Conservation (phyloP, 805 yeast species). For the Starmerella gropengiesseri region DNA sequence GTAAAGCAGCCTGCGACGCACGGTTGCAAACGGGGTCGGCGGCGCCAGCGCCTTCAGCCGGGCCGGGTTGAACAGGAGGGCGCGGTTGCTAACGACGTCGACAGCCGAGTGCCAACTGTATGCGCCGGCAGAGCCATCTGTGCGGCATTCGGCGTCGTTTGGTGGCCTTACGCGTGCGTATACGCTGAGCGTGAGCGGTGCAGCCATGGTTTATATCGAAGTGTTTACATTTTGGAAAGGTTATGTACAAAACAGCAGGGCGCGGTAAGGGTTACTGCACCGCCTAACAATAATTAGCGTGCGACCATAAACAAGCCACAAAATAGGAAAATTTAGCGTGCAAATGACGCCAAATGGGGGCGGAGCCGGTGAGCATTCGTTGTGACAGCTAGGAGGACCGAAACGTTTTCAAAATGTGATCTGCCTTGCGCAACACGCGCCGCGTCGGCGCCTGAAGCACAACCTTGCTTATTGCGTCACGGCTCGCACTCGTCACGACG, state of each 20-base stretch:
- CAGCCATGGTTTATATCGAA: background rate
- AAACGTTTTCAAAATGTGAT: background rate
- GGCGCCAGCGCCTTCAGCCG: constrained; percentile 25
- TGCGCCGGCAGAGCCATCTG: background rate
- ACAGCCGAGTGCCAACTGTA: constrained; percentile 28
- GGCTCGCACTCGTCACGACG: background rate
- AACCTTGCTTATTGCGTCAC: constrained; percentile 4
- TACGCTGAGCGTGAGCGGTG: constrained; percentile 2
- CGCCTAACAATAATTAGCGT: no score
- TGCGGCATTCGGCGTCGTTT: constrained; percentile 5
- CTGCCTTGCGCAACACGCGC: constrained; percentile 2
- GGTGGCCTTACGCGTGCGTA: constrained; percentile 14
- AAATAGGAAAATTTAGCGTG: no score
- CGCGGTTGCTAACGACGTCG: constrained; percentile 64
- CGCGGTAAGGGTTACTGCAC: background rate
- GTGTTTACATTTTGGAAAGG: constrained; percentile 6
- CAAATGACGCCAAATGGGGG: no score
- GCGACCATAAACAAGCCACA: no score
- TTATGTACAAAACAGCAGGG: constrained; percentile 2
- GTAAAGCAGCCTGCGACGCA: constrained; percentile 5
- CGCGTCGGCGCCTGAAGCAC: constrained; percentile 9
- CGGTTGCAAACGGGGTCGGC: constrained; percentile 1
- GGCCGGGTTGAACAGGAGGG: constrained; percentile 81
- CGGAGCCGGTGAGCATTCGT: no score
- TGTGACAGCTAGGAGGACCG: no score